phyloP scores from a whole-genome alignment of 805 yeast genomes.

The Teunomyces cretensis region DNA sequence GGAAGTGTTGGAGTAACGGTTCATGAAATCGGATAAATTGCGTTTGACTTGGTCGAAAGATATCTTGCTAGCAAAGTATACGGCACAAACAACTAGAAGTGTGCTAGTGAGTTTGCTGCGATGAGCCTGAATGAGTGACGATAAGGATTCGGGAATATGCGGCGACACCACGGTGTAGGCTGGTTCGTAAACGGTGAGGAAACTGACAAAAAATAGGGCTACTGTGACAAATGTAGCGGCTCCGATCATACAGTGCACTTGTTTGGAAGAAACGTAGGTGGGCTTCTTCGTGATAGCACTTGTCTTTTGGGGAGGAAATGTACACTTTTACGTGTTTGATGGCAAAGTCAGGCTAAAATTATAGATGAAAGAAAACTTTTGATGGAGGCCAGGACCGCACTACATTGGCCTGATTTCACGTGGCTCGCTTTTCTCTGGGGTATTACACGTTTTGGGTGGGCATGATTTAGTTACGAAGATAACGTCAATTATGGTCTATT shows the following conservation, averaged over 20 bases:
- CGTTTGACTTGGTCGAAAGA: not conserved
- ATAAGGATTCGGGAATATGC: not conserved
- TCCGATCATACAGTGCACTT: not conserved
- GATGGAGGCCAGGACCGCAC: not conserved
- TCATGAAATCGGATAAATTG: constrained; percentile 6
- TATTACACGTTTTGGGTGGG: not conserved
- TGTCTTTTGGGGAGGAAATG: not conserved
- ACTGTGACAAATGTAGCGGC: not conserved
- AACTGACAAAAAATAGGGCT: not conserved
- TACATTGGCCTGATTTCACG: too few species aligned
- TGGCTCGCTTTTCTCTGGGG: not conserved
- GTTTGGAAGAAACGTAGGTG: not conserved
- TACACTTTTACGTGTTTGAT: too few species aligned
- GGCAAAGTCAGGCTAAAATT: too few species aligned
- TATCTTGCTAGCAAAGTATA: not conserved
- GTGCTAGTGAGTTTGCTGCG: not conserved
- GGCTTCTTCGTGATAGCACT: not conserved
- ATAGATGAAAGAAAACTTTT: not conserved
- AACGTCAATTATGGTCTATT: constrained; percentile 14
- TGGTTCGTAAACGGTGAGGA: not conserved
- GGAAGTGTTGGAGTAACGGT: not conserved
- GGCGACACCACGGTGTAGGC: not conserved
- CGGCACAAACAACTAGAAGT: not conserved
- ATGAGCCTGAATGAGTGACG: not conserved
- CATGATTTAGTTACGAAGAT: too few species aligned